Evolutionary conservation across 148 eudicot genomes (phyloP).

Genomic region (Rhododendron vialii): DNA sequence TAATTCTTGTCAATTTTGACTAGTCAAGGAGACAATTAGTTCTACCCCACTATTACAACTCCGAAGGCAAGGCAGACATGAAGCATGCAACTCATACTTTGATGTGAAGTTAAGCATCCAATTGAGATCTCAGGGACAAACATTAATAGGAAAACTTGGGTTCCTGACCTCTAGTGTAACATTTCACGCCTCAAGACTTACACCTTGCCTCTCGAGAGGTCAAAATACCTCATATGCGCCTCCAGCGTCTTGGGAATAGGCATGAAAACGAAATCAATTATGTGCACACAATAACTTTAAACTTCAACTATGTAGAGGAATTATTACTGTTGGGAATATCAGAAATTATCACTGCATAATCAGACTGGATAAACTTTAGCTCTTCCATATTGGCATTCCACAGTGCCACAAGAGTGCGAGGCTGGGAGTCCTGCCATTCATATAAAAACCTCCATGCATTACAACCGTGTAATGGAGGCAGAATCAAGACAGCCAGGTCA

Average conservation of each 20-base stretch:
- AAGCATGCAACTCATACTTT: neutral
- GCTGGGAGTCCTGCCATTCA: constrained; percentile 71
- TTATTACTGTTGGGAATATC: constrained; percentile 62
- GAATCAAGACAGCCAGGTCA: neutral
- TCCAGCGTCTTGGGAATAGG: constrained; percentile 55
- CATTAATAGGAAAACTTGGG: too few species aligned
- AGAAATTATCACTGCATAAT: constrained; percentile 64
- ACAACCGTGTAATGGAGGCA: neutral
- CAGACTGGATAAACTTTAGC: constrained; percentile 55
- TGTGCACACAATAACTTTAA: neutral
- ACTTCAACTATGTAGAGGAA: constrained; percentile 14
- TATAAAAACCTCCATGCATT: neutral
- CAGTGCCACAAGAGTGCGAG: constrained; percentile 61
- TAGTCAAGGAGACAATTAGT: too few species aligned
- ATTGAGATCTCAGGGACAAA: neutral
- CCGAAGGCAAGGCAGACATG: neutral
- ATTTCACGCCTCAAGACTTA: constrained; percentile 38
- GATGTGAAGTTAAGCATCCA: neutral
- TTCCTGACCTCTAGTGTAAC: neutral
- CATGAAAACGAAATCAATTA: constrained; percentile 24
- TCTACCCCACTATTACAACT: neutral
- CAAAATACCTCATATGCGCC: constrained; percentile 32
- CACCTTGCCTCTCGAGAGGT: constrained; percentile 40
- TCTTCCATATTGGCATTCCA: constrained; percentile 92
- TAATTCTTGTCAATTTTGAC: too few species aligned